phyloP scores from a whole-genome alignment of 176 grass and related monocot species.

The Raddia guianensis region DNA sequence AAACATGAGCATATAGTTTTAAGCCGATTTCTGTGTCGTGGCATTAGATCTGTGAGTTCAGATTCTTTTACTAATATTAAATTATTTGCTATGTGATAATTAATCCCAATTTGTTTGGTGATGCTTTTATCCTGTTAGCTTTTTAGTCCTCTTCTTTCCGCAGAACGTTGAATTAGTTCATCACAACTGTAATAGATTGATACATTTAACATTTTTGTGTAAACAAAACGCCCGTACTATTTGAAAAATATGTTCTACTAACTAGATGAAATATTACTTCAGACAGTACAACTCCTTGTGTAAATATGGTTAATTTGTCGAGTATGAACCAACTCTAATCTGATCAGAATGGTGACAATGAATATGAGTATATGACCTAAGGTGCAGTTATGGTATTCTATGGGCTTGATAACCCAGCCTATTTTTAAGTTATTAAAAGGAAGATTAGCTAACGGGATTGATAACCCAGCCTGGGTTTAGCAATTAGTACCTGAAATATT shows the following conservation, averaged over 20 bases:
- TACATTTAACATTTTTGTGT: background rate
- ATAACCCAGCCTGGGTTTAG: too few relatives aligned
- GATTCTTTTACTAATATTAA: background rate
- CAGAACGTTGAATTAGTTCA: background rate
- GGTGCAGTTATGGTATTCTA: background rate
- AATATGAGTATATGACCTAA: too few relatives aligned
- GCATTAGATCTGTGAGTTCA: constrained; percentile 13
- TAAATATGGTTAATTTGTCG: background rate
- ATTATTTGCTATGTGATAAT: background rate
- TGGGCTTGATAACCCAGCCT: too few relatives aligned
- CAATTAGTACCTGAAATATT: too few relatives aligned
- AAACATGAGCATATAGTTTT: background rate
- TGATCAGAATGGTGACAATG: background rate
- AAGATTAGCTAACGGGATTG: too few relatives aligned
- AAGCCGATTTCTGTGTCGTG: background rate
- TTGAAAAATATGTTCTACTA: background rate
- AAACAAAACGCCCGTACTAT: background rate
- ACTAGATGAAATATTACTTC: background rate
- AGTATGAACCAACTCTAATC: background rate
- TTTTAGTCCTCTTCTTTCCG: background rate
- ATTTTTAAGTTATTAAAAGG: too few relatives aligned
- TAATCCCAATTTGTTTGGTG: background rate
- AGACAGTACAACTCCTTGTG: background rate
- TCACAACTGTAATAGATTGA: background rate
- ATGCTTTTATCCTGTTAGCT: background rate